Conservation (phyloP, 2,329 filamentous ascomycete genomes). For the Claviceps sp. region DNA sequence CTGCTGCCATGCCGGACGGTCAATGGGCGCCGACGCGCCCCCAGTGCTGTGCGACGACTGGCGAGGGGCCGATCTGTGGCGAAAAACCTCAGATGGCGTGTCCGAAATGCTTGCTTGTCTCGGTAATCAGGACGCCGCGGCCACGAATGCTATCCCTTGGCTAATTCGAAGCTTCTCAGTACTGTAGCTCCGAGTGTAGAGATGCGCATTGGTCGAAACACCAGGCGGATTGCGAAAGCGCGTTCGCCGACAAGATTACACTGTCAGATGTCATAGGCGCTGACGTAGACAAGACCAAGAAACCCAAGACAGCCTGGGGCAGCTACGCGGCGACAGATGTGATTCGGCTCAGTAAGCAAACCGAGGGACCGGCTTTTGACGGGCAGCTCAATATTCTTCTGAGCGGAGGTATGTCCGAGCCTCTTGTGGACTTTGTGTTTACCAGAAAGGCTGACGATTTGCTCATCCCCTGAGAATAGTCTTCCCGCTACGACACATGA, state of each 20-base stretch:
- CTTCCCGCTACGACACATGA: slow-evolving; percentile 12
- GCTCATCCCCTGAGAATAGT: slow-evolving; percentile 5
- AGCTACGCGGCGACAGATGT: slow-evolving; percentile 13
- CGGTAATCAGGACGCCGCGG: not conserved
- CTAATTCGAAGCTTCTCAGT: not conserved
- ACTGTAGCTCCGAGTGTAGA: not conserved
- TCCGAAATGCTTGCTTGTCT: not conserved
- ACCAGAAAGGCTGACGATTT: not conserved
- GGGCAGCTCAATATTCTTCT: slow-evolving; percentile 12
- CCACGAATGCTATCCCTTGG: not conserved
- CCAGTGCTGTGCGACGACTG: not conserved
- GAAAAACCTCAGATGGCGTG: not conserved
- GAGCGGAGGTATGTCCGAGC: slow-evolving; percentile 9
- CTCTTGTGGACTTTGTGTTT: not conserved
- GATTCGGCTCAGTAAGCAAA: slow-evolving; percentile 12
- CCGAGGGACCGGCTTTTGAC: slow-evolving; percentile 13
- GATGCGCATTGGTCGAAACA: not conserved
- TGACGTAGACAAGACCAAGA: not conserved
- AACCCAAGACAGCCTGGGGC: slow-evolving; percentile 7
- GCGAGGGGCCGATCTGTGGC: not conserved
- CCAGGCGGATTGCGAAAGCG: not conserved
- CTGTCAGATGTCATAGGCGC: not conserved
- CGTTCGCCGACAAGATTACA: not conserved
- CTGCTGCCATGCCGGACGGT: not conserved
- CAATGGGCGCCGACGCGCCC: not conserved